Evolutionary conservation across 2,329 filamentous ascomycete genomes (phyloP), one percentile per base, ranked within the genome.

Genomic region (Clonostachys byssicola): DNA sequence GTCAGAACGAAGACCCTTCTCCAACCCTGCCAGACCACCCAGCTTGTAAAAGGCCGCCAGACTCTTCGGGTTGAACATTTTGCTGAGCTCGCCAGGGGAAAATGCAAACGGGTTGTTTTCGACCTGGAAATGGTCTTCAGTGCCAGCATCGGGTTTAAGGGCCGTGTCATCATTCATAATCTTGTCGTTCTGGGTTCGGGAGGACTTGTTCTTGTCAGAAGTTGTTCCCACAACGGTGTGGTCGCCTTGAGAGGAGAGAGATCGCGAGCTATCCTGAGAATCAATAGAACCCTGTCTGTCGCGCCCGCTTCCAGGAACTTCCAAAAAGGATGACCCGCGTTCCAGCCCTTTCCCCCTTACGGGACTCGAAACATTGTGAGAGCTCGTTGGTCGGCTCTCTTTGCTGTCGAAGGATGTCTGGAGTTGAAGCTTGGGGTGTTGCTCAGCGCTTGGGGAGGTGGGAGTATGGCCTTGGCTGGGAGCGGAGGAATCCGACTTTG

Each of bases 11-110:
- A 96, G 70, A 10, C 91, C 92, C 59, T 83, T 87, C 65, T 92
- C 90, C 43, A 96, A 66, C 1, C 92, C 92, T 16, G 67, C 68
- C 14, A 95, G 65, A 20, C 92, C 92, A 43, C 92, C 91, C 6
- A 96, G 64, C 13, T 85, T 85, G 59, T 86, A 88, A 56, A 92
- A 95, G 1, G 91, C 91, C 12, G 85, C 74, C 49, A 95, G 68
- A 51, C 83, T 95, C 71, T 96, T 96, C 5, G 92, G 92, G 61
- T 95, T 94, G 51, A 92, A 82, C 70, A 96, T 79, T 66, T 95
- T 96, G 57, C 84, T 86, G 52, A 96, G 74, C 60, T 95, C 85
- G 13, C 92, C 91, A 4, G 88, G 88, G 3, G 84, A 82, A 61
- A 90, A 96, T 14, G 89, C 91, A 59, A 96, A 96, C 1, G 86